These are phyloP conservation scores for Sugiyamaella sp. DNA, from an alignment of 1,139 yeast genomes.

Conservation along the genomic window DNA sequence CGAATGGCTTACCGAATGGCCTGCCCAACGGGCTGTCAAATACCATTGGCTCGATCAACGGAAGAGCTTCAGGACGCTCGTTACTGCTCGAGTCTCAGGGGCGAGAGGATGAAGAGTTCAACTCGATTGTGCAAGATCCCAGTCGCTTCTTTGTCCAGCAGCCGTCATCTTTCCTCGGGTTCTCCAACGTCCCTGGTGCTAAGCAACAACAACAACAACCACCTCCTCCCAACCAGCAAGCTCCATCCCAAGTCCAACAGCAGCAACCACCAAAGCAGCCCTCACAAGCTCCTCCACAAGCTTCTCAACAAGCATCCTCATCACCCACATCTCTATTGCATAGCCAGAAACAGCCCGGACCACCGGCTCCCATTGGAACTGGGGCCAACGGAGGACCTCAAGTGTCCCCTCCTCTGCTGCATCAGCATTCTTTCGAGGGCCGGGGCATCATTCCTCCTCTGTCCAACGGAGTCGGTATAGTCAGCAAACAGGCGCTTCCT, in stretches of 20 bases:
- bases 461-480: slow-evolving; percentile 4
- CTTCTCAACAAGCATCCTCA: slow-evolving; percentile 3
- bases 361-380: slow-evolving; percentile 16
- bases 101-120: slow-evolving; percentile 40
- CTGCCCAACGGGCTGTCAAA: slow-evolving; percentile 4
- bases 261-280: slow-evolving; percentile 10
- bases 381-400: slow-evolving; percentile 15
- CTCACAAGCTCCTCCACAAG: neutral
- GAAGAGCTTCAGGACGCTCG: slow-evolving; percentile 36
- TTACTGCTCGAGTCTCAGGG: slow-evolving; percentile 39
- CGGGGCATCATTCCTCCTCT: slow-evolving; percentile 14
- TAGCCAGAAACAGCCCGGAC: slow-evolving; percentile 12
- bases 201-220: slow-evolving; percentile 12
- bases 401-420: slow-evolving; percentile 16
- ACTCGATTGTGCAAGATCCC: slow-evolving; percentile 40
- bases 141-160: slow-evolving; percentile 31
- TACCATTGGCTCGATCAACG: slow-evolving; percentile 12
- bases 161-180: slow-evolving; percentile 48
- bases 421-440: slow-evolving; percentile 24
- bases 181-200: slow-evolving; percentile 21
- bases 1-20: slow-evolving; percentile 14
- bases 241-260: slow-evolving; percentile 5
- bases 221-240: slow-evolving; percentile 6
- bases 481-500: slow-evolving; percentile 4
- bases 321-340: slow-evolving; percentile 12